Evolutionary conservation across 257 asterid species (phyloP).

Genomic region (Mentha longifolia): DNA sequence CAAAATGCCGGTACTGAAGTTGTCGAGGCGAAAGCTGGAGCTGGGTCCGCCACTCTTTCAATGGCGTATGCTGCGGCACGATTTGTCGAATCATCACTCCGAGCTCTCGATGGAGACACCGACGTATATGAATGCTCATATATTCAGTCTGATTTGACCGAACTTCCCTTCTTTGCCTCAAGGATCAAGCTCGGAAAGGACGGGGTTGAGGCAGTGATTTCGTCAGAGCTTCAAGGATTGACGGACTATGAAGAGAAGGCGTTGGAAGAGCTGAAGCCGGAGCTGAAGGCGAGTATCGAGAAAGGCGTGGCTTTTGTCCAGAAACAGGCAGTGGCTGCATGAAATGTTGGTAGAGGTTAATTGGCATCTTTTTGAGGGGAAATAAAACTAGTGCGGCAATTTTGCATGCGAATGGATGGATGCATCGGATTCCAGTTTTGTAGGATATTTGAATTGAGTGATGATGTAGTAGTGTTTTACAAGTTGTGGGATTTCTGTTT

Average conservation of each 20-base stretch:
- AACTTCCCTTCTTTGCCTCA: constrained; percentile 88
- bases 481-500: constrained; percentile 36
- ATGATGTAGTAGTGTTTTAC: constrained; percentile 46
- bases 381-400: constrained; percentile 31
- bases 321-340: constrained; percentile 71
- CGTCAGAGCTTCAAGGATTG: constrained; percentile 72
- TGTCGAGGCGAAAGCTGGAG: constrained; percentile 93
- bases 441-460: constrained; percentile 43
- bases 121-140: constrained; percentile 81
- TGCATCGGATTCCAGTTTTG: constrained; percentile 53
- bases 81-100: constrained; percentile 85
- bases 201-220: constrained; percentile 77
- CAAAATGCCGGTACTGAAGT: constrained; percentile 94
- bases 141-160: constrained; percentile 68
- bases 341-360: constrained; percentile 28
- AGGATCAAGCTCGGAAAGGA: constrained; percentile 77
- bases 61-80: constrained; percentile 94
- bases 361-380: constrained; percentile 32
- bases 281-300: constrained; percentile 80
- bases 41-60: constrained; percentile 93
- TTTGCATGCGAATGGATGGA: constrained; percentile 27
- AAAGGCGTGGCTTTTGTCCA: constrained; percentile 69
- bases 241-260: constrained; percentile 79
- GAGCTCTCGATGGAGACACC: constrained; percentile 81
- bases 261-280: constrained; percentile 81